Percentiles rank a stretch among this genome's conserved stretches.
Evolutionary conservation across 192 early-diverging fungal genomes (phyloP).

Genomic region (Paraglomus brasilianum): DNA sequence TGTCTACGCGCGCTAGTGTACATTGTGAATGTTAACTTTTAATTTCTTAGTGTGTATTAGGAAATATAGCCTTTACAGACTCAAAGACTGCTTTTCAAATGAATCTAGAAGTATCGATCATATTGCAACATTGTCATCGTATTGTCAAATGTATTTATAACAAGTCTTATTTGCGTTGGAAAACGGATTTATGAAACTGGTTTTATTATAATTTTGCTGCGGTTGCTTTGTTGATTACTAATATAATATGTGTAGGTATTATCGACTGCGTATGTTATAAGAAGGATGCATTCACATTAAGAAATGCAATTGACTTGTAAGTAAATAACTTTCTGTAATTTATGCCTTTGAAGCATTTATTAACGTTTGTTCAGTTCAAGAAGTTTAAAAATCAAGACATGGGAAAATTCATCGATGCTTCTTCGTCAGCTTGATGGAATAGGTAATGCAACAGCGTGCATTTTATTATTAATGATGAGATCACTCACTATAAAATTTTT

Average conservation of each 20-base stretch:
- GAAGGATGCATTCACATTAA: constrained; percentile 20
- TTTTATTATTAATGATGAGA: background rate
- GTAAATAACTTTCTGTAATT: background rate
- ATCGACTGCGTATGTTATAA: constrained; percentile 34
- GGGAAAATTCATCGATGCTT: constrained; percentile 50
- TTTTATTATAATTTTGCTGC: background rate
- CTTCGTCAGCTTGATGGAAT: constrained; percentile 60
- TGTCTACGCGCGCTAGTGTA: too few relatives aligned
- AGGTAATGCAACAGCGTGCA: constrained; percentile 29
- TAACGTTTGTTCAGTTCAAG: constrained; percentile 15
- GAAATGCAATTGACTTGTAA: constrained; percentile 38
- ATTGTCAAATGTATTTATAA: constrained; percentile 32
- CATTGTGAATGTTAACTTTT: too few relatives aligned
- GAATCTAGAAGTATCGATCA: constrained; percentile 26
- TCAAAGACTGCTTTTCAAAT: constrained; percentile 26
- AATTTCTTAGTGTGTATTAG: constrained; percentile 32
- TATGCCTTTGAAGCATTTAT: background rate
- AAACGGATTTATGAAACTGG: too few relatives aligned
- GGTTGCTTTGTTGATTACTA: background rate
- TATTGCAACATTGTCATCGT: constrained; percentile 33
- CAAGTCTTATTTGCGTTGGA: too few relatives aligned
- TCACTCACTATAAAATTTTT: background rate
- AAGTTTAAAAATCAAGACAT: constrained; percentile 45
- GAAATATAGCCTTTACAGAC: constrained; percentile 33
- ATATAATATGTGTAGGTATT: constrained; percentile 25